These are phyloP conservation scores for Penicillium sp. DNA, from an alignment of 2,329 filamentous ascomycete species.

Conservation along the genomic window DNA sequence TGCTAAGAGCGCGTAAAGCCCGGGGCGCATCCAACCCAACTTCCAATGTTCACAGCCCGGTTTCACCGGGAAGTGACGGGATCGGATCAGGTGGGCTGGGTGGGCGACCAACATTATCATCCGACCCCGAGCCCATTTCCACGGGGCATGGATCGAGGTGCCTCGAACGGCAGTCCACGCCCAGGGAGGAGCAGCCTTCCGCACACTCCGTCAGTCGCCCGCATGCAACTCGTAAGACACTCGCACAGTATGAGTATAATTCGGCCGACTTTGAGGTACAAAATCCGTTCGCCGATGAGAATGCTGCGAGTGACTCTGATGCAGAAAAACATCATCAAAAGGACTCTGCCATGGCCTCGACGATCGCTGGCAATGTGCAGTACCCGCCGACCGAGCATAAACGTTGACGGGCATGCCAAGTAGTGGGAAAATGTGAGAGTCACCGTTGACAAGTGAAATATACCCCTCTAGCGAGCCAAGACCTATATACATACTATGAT, in stretches of 20 bases:
- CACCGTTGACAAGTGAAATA: slow-evolving; percentile 1
- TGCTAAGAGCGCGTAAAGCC: slow-evolving; percentile 53
- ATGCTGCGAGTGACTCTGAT: slow-evolving; percentile 13
- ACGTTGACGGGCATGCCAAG: slow-evolving; percentile 5
- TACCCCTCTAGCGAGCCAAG: slow-evolving; percentile 3
- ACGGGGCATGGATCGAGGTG: neutral
- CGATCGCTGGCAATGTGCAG: slow-evolving; percentile 3
- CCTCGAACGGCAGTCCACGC: slow-evolving; percentile 4
- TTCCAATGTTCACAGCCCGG: slow-evolving; percentile 12
- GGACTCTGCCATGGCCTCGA: neutral
- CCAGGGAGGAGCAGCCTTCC: slow-evolving; percentile 10
- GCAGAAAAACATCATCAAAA: slow-evolving; percentile 8
- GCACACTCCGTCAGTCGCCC: slow-evolving; percentile 11
- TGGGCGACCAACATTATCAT: neutral
- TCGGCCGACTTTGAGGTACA: slow-evolving; percentile 37
- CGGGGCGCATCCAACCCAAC: slow-evolving; percentile 16
- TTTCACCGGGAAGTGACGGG: slow-evolving; percentile 14
- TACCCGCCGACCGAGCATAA: slow-evolving; percentile 12
- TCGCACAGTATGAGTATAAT: slow-evolving; percentile 30
- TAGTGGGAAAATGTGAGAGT: neutral
- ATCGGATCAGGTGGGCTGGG: slow-evolving; percentile 11
- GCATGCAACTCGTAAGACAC: slow-evolving; percentile 6
- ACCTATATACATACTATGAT: neutral
- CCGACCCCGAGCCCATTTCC: neutral
- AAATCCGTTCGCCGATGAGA: slow-evolving; percentile 38